Evolutionary conservation across 805 yeast genomes (phyloP).

Genomic region (Yarrowia osloensis): DNA sequence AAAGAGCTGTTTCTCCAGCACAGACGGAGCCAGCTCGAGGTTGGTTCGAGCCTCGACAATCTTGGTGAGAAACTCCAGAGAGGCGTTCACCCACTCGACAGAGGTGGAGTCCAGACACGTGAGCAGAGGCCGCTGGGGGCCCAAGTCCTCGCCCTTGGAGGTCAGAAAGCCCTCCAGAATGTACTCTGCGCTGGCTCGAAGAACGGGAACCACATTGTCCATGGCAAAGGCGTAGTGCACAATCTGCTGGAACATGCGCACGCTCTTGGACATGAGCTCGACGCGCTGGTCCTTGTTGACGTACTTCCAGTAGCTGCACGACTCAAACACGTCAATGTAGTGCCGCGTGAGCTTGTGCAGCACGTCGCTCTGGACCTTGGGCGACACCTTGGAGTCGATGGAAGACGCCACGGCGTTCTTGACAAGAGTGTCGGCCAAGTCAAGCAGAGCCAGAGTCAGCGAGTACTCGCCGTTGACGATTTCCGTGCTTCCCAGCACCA

Average conservation of each 20-base stretch:
- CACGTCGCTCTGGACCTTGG: constrained; percentile 54
- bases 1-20: constrained; percentile 65
- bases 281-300: constrained; percentile 56
- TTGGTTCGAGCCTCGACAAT: constrained; percentile 60
- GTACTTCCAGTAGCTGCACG: constrained; percentile 71
- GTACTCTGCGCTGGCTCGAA: constrained; percentile 53
- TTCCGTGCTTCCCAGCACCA: constrained; percentile 71
- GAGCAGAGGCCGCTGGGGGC: constrained; percentile 58
- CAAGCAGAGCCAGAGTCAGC: constrained; percentile 63
- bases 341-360: constrained; percentile 57
- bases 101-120: constrained; percentile 53
- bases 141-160: constrained; percentile 51
- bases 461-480: constrained; percentile 65
- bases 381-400: constrained; percentile 42
- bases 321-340: constrained; percentile 69
- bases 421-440: constrained; percentile 56
- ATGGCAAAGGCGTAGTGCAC: constrained; percentile 58
- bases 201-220: constrained; percentile 53
- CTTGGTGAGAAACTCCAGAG: constrained; percentile 58
- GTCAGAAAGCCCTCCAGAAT: constrained; percentile 61
- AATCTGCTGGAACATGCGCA: constrained; percentile 58
- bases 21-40: constrained; percentile 55
- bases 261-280: constrained; percentile 58
- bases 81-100: constrained; percentile 51
- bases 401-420: constrained; percentile 48